phyloP scores from a whole-genome alignment of 2,329 filamentous ascomycete genomes.

The Aspergillus fumigatus region DNA sequence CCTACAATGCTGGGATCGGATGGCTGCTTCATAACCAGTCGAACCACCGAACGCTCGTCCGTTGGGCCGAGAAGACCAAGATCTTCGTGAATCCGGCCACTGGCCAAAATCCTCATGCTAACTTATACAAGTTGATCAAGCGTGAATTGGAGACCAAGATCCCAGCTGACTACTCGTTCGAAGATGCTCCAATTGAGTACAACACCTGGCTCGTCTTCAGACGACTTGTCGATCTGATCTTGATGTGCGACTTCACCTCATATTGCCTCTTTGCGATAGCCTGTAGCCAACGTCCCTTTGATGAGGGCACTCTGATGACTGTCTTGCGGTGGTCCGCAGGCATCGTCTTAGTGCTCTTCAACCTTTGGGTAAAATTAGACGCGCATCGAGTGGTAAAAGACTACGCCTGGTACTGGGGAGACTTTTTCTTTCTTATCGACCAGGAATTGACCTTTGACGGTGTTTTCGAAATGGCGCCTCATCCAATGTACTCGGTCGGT shows the following conservation, averaged over 20 bases:
- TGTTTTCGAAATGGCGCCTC: slow-evolving; percentile 97
- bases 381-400: slow-evolving; percentile 97
- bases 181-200: slow-evolving; percentile 91
- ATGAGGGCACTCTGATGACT: slow-evolving; percentile 66
- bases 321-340: slow-evolving; percentile 73
- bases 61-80: slow-evolving; percentile 79
- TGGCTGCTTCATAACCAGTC: slow-evolving; percentile 86
- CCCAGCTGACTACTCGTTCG: slow-evolving; percentile 86
- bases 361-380: slow-evolving; percentile 97
- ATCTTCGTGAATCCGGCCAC: slow-evolving; percentile 80
- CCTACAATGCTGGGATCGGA: slow-evolving; percentile 93
- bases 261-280: slow-evolving; percentile 95
- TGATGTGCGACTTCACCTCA: slow-evolving; percentile 98
- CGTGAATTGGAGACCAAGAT: slow-evolving; percentile 92
- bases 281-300: slow-evolving; percentile 69
- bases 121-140: slow-evolving; percentile 79
- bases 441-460: slow-evolving; percentile 97
- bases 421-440: slow-evolving; percentile 98
- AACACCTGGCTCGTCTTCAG: slow-evolving; percentile 98
- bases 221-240: slow-evolving; percentile 88
- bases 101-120: slow-evolving; percentile 77
- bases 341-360: slow-evolving; percentile 79
- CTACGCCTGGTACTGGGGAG: slow-evolving; percentile 99
- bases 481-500: slow-evolving; percentile 98
- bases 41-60: slow-evolving; percentile 76